Evolutionary conservation across 306 rosid genomes (phyloP).

Genomic region (Gynostemma pentaphyllum): DNA sequence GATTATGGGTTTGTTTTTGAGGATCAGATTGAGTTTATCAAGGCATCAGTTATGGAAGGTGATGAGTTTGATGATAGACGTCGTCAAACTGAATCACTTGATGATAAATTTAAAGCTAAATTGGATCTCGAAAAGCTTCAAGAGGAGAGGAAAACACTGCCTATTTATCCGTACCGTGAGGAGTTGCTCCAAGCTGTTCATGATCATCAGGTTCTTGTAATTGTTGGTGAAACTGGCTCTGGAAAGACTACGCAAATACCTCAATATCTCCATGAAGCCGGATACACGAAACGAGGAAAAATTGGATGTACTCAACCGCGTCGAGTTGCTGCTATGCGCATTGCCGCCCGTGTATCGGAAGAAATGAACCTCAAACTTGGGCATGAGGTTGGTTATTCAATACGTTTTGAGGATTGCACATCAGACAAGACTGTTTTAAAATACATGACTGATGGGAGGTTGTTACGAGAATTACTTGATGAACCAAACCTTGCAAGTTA

Average conservation of each 20-base stretch:
- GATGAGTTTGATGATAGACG: slow-evolving; percentile 58
- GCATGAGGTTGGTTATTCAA: slow-evolving; percentile 97
- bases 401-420: slow-evolving; percentile 96
- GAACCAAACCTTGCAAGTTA: slow-evolving; percentile 89
- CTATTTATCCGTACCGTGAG: slow-evolving; percentile 67
- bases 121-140: slow-evolving; percentile 73
- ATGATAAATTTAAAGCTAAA: slow-evolving; percentile 54
- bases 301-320: slow-evolving; percentile 99
- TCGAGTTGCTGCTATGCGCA: slow-evolving; percentile 98
- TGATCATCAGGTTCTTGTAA: slow-evolving; percentile 89
- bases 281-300: slow-evolving; percentile 87
- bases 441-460: slow-evolving; percentile 98
- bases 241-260: slow-evolving; percentile 98
- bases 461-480: slow-evolving; percentile 84
- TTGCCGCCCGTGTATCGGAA: slow-evolving; percentile 96
- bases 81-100: slow-evolving; percentile 32
- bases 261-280: slow-evolving; percentile 95
- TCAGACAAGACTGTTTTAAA: slow-evolving; percentile 87
- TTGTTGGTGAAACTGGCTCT: slow-evolving; percentile 98
- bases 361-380: slow-evolving; percentile 95
- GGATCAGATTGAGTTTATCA: slow-evolving; percentile 93
- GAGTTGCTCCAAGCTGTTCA: slow-evolving; percentile 65
- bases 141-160: slow-evolving; percentile 77
- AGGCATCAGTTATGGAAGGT: slow-evolving; percentile 81
- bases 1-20: slow-evolving; percentile 85